Base-by-base conservation (phyloP, 2,329 filamentous ascomycete species). In the Xylaria sp. region DNA sequence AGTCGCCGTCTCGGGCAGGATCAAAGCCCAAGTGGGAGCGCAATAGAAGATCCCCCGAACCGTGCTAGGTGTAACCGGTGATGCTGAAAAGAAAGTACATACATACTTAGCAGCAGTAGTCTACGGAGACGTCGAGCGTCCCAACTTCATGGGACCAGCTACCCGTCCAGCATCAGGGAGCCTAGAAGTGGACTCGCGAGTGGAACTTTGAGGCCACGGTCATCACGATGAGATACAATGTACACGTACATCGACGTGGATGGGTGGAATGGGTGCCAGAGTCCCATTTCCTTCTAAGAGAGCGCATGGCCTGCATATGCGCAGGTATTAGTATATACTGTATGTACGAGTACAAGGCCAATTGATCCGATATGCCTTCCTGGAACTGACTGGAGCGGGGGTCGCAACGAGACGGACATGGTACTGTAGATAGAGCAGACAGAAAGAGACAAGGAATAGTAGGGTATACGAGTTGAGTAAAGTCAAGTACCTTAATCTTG, bases 61-160 rank as follows among this genome's bases (percentile, higher is more conserved):
- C 62, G 67, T 71, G 67, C 71, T 69, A 73, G 69, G 70, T 73
- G 68, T 72, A 72, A 71, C 67, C 70, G 70, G 70, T 67, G 71
- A 73, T 71, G 70, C 67, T 72, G 66, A 72, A 69, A 71, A 72
- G 67, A 67, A 67, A 60, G 64, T 65, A 65, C 63, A 63, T 71
- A 37, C 28, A 31, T 31, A 31, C 28, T 5, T 31, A 9, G 5
- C 28, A n/a, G n/a, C 28, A 31, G 28, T 31, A 31, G 28, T 9
- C 5, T 31, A 72, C 70, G 70, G 71, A 71, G 70, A 65, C 67
- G 25, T 60, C 64, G 57, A 61, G 63, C n/a, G 60, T 72, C 66
- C 71, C 71, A 73, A 70, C 67, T 69, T 69, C 63, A 63, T 68
- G 70, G 71, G 66, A 71, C 66, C 59, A 67, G 42, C 66, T 67